Conservation (phyloP, 345 rosid species). For the Gossypium bickii region DNA sequence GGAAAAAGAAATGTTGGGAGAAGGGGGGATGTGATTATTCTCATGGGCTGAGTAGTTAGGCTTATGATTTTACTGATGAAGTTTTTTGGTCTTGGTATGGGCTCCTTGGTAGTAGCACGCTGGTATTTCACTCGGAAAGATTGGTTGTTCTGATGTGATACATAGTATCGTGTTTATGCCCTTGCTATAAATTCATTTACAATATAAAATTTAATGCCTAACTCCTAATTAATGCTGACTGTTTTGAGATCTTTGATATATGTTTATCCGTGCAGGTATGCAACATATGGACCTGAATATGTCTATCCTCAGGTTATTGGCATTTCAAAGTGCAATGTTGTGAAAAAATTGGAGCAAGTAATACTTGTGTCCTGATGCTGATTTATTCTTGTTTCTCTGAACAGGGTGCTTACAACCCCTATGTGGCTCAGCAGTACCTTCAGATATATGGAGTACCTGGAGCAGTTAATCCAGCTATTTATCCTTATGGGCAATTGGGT, state of each 20-base stretch:
- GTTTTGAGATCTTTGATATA: conserved; percentile 3
- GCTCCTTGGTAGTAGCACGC: conserved; percentile 11
- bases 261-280: conserved; percentile 47
- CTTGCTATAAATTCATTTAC: not conserved
- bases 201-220: not conserved
- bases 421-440: conserved; percentile 74
- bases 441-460: conserved; percentile 79
- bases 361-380: not conserved
- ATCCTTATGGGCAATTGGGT: conserved; percentile 68
- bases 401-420: conserved; percentile 70
- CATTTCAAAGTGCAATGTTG: not conserved
- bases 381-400: conserved; percentile 9
- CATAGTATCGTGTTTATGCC: not conserved
- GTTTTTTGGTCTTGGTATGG: conserved; percentile 16
- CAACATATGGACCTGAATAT: conserved; percentile 75
- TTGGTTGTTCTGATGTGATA: not conserved
- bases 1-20: conserved; percentile 2
- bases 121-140: conserved; percentile 6
- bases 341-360: not conserved
- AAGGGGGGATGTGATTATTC: conserved; percentile 6
- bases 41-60: conserved; percentile 22
- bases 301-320: conserved; percentile 70
- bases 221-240: conserved; percentile 3
- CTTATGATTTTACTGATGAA: conserved; percentile 10
- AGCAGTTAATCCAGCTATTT: conserved; percentile 47